Percentiles rank a stretch among this genome's conserved stretches.
phyloP scores from a whole-genome alignment of 352 stramenopile species.

The Globisporangium iwayamae region DNA sequence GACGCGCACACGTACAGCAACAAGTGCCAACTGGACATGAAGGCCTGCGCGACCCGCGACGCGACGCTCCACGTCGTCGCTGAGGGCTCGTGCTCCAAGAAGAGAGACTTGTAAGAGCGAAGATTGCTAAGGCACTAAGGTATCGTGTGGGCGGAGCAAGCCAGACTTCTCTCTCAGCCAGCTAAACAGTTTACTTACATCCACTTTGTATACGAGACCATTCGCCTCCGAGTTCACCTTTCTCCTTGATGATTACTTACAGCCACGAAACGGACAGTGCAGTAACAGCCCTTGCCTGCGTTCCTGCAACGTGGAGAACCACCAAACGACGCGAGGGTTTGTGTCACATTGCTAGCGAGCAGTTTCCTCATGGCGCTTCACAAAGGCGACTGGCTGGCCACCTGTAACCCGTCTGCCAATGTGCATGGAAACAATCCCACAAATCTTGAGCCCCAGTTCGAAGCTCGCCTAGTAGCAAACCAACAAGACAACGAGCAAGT shows the following conservation, averaged over 20 bases:
- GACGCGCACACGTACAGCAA: constrained; percentile 23
- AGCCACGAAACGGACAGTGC: too few relatives aligned
- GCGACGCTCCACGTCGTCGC: neutral
- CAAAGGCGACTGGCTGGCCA: neutral
- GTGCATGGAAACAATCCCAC: neutral
- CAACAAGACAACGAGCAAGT: neutral
- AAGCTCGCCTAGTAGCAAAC: neutral
- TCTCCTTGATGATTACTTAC: too few relatives aligned
- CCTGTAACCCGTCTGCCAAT: neutral
- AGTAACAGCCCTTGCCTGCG: too few relatives aligned
- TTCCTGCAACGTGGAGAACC: too few relatives aligned
- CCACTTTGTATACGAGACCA: too few relatives aligned
- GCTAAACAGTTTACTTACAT: too few relatives aligned
- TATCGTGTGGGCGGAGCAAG: neutral
- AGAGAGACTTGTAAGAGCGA: neutral
- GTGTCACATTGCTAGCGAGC: too few relatives aligned
- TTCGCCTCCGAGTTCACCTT: too few relatives aligned
- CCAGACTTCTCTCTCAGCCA: too few relatives aligned
- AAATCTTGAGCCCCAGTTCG: neutral
- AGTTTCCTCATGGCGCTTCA: neutral
- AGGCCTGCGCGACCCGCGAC: constrained; percentile 13
- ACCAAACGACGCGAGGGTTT: too few relatives aligned
- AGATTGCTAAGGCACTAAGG: neutral
- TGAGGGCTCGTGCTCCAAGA: neutral
- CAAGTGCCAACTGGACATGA: constrained; percentile 15